phyloP scores from a whole-genome alignment of 164 flowering plant species.

The Santalum album region DNA sequence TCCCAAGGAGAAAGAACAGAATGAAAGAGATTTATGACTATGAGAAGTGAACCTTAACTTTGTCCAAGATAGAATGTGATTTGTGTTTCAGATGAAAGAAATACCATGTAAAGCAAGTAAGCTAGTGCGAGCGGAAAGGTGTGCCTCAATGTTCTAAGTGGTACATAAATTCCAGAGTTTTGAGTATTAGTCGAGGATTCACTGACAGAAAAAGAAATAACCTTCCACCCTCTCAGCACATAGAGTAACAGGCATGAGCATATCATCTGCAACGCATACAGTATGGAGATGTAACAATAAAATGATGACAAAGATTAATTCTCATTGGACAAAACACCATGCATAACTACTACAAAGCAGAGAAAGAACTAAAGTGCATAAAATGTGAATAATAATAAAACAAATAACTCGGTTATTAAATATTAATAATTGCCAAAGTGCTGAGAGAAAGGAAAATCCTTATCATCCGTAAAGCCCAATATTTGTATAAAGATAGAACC shows the following conservation, averaged over 20 bases:
- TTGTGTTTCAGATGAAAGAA: slow-evolving; percentile 1
- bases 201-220: slow-evolving; percentile 32
- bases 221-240: slow-evolving; percentile 31
- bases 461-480: no score
- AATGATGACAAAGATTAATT: no score
- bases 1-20: slow-evolving; percentile 10
- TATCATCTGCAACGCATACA: slow-evolving; percentile 35
- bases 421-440: no score
- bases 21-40: background rate
- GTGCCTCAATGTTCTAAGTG: slow-evolving; percentile 31
- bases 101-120: slow-evolving; percentile 47
- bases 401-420: no score
- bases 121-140: slow-evolving; percentile 45
- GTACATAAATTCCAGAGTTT: slow-evolving; percentile 25
- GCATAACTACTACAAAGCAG: no score
- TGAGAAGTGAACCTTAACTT: background rate
- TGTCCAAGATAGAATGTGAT: background rate
- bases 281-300: no score
- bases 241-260: slow-evolving; percentile 45
- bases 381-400: no score
- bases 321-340: no score
- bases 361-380: no score
- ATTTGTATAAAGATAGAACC: no score
- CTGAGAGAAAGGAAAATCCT: no score
- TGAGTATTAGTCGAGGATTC: slow-evolving; percentile 25